Conservation (phyloP, 345 rosid genomes). For the Balakata baccata region DNA sequence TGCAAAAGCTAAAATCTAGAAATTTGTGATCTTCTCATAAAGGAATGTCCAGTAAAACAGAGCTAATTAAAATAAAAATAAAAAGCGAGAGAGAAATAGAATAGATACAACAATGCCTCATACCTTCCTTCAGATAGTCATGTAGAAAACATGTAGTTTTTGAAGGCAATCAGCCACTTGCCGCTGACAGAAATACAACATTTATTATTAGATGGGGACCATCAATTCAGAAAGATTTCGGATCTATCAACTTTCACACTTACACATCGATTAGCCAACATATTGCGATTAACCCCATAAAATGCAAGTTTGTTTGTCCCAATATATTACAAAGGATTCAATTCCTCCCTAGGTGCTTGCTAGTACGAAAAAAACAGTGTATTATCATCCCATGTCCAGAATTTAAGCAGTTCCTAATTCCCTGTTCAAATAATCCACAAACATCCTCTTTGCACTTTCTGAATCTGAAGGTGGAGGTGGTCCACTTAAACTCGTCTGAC, state of each 20-base stretch:
- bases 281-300: background rate
- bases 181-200: background rate
- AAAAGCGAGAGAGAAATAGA: too few species aligned
- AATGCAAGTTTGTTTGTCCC: background rate
- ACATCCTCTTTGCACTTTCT: constrained; percentile 84
- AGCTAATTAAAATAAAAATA: background rate
- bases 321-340: background rate
- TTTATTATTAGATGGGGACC: background rate
- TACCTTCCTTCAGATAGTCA: background rate
- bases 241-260: background rate
- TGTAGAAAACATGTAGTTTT: background rate
- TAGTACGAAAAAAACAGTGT: background rate
- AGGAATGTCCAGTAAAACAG: background rate
- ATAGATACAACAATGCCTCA: too few species aligned
- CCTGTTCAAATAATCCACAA: constrained; percentile 87
- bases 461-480: constrained; percentile 83
- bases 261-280: background rate
- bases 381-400: background rate
- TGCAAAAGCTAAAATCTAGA: background rate
- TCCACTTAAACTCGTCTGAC: constrained; percentile 87
- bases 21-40: background rate
- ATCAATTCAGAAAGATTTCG: background rate
- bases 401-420: constrained; percentile 51
- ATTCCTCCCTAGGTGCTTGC: background rate
- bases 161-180: background rate